Evolutionary conservation across 306 rosid species (phyloP).

Genomic region (Prunus campanulata): DNA sequence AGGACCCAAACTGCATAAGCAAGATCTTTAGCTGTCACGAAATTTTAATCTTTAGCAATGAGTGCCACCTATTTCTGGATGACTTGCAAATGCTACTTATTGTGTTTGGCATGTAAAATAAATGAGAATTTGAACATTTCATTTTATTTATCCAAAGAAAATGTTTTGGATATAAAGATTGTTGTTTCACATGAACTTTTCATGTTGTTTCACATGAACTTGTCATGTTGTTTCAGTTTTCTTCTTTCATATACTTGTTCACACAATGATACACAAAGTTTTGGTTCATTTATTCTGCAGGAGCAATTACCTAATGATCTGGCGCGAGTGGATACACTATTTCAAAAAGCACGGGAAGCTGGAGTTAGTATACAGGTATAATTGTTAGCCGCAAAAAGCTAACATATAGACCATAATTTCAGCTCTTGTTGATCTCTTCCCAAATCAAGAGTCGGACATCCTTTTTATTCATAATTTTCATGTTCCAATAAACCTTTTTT

Average conservation of each 20-base stretch:
- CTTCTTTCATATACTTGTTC: constrained; percentile 8
- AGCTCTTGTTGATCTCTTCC: neutral
- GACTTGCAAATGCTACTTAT: neutral
- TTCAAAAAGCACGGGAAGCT: constrained; percentile 66
- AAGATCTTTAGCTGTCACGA: neutral
- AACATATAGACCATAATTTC: neutral
- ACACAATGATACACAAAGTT: constrained; percentile 11
- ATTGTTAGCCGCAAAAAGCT: neutral
- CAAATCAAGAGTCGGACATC: neutral
- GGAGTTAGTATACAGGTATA: constrained; percentile 83
- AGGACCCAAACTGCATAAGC: neutral
- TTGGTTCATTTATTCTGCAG: constrained; percentile 42
- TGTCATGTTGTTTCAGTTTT: neutral
- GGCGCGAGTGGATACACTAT: constrained; percentile 71
- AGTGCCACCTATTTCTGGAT: neutral
- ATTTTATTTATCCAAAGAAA: neutral
- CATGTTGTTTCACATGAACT: neutral
- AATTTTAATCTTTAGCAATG: neutral
- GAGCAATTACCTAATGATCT: constrained; percentile 85
- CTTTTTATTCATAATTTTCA: constrained; percentile 4
- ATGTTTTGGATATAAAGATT: neutral
- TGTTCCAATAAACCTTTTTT: constrained; percentile 33
- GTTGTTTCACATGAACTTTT: neutral
- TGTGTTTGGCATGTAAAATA: neutral
- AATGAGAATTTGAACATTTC: neutral